phyloP scores from a whole-genome alignment of 2,329 filamentous ascomycete genomes.

The Colletotrichum liriopes region DNA sequence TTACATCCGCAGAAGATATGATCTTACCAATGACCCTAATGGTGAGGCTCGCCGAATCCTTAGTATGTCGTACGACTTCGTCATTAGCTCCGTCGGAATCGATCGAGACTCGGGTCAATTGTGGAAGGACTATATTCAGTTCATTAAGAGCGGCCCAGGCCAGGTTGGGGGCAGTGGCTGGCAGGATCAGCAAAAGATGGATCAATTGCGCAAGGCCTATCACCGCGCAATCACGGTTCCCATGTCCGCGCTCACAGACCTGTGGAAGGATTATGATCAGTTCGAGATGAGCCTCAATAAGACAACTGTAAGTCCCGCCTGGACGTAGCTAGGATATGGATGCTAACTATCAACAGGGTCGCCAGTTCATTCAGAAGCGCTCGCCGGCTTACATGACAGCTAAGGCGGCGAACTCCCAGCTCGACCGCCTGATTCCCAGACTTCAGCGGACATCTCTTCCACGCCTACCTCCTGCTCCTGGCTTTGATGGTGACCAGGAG shows the following conservation, averaged over 20 bases:
- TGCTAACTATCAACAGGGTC: constrained; percentile 72
- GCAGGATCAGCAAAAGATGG: constrained; percentile 99
- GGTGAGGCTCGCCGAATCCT: constrained; percentile 85
- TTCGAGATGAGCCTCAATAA: constrained; percentile 97
- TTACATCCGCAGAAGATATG: constrained; percentile 93
- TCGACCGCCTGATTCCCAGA: constrained; percentile 89
- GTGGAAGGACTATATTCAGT: constrained; percentile 96
- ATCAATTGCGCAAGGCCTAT: constrained; percentile 91
- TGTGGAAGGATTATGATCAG: constrained; percentile 98
- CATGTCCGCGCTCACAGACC: constrained; percentile 82
- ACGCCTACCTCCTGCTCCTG: constrained; percentile 84
- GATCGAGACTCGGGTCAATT: constrained; percentile 92
- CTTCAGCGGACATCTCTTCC: constrained; percentile 85
- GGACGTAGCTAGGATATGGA: neutral
- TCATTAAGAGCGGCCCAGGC: constrained; percentile 90
- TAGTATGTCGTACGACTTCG: constrained; percentile 91
- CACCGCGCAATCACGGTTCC: constrained; percentile 91
- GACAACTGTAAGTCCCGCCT: constrained; percentile 75
- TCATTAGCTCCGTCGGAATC: constrained; percentile 89
- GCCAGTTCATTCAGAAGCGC: constrained; percentile 94
- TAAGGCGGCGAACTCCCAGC: constrained; percentile 87
- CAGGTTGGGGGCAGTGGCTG: constrained; percentile 87
- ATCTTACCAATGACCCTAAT: constrained; percentile 82
- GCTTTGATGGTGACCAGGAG: constrained; percentile 89
- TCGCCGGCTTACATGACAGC: constrained; percentile 97